These are phyloP conservation scores for Pichia sporocuriosa DNA, from an alignment of 805 yeast genomes.

Conservation along the genomic window DNA sequence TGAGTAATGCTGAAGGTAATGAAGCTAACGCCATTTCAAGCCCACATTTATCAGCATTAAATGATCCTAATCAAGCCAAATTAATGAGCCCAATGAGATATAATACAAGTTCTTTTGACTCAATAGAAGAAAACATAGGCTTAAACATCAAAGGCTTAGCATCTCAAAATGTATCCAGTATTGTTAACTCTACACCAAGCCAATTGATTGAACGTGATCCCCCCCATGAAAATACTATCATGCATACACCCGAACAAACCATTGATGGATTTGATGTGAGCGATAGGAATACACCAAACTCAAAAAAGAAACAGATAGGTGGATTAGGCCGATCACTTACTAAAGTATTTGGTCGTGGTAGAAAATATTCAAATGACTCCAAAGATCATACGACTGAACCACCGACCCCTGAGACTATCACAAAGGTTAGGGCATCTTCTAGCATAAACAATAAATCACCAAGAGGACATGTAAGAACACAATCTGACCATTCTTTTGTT, in stretches of 20 bases:
- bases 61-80: background rate
- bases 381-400: conserved; percentile 1
- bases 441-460: conserved; percentile 3
- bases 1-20: background rate
- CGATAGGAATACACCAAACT: conserved; percentile 5
- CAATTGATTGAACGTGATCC: background rate
- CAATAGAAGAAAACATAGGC: conserved; percentile 12
- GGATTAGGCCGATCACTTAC: conserved; percentile 20
- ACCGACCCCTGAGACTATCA: conserved; percentile 9
- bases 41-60: background rate
- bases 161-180: background rate
- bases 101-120: background rate
- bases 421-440: background rate
- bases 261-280: conserved; percentile 1
- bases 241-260: conserved; percentile 6
- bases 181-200: background rate
- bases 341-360: conserved; percentile 26
- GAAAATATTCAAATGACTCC: conserved; percentile 21
- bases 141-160: conserved; percentile 22
- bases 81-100: conserved; percentile 10
- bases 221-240: background rate
- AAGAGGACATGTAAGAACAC: conserved; percentile 17
- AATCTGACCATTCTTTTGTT: conserved; percentile 27
- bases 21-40: too few relatives aligned
- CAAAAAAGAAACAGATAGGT: conserved; percentile 12